Evolutionary conservation across 2,329 filamentous ascomycete genomes (phyloP), one percentile per base, ranked within the genome.

Genomic region (Fusarium mexicanum): DNA sequence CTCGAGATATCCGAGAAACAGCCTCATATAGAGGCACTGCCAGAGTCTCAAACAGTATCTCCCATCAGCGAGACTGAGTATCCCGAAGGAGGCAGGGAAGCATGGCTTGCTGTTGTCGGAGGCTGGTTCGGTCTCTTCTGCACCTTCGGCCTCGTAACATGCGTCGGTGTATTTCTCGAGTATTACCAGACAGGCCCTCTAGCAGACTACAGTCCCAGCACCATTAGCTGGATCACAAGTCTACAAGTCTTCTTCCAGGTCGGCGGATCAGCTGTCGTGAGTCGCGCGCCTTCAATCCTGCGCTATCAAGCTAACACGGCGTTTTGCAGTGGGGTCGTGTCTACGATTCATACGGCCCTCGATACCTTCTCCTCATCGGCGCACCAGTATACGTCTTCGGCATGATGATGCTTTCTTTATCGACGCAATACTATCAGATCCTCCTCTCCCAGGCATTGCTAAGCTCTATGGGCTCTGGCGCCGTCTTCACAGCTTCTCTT

Each of bases 71-170:
- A 37, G 2, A 17, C 12, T 2, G 46, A 46, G 3, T 65, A 64
- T 3, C 46, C 62, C 0, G 58, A 65, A 6, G 62, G 62, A 0
- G 58, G 58, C 0, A 17, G 16, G 5, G 58, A 64, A 11, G 62
- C 62, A 26, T 65, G 62, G 62, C 59, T 65, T 1, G 62, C 64
- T 3, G 59, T 65, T 0, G 2, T 46, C 0, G 62, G 62, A 2
- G 59, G 59, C 11, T 65, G 62, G 59, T 65, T 53, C 1, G 62
- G 62, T 1, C 44, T 65, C 31, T 65, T 65, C 22, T 65, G 62
- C 6, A 53, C 62, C 5, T 65, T 65, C 3, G 38, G 62, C 5
- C 46, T 65, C 0, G 38, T 65, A 8, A 64, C 62, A 0, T 64
- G 62, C 3, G 46, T 64, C 4, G 62, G 62, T 1, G 62, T 64